Percentiles rank a stretch among this genome's conserved stretches.
Evolutionary conservation across 225 moss, liverwort and hornwort genomes (phyloP).

Genomic region (Pleurozium schreberi): DNA sequence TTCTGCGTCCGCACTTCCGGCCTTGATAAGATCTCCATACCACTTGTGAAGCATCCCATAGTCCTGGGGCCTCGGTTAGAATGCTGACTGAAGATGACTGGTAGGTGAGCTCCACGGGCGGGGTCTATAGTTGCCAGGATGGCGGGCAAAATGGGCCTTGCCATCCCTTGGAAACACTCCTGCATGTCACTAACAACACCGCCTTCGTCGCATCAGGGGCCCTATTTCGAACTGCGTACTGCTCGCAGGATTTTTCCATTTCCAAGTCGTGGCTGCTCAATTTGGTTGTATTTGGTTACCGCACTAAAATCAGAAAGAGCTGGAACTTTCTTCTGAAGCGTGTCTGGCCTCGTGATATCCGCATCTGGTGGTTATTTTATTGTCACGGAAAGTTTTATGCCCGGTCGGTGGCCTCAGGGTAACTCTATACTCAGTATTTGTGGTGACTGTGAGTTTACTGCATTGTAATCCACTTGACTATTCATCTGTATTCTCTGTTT

Average conservation of each 20-base stretch:
- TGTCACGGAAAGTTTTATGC: not conserved
- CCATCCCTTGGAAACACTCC: slow-evolving; percentile 35
- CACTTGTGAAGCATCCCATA: not conserved
- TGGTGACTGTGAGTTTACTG: not conserved
- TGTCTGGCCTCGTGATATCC: not conserved
- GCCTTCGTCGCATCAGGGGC: slow-evolving; percentile 21
- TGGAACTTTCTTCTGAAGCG: not conserved
- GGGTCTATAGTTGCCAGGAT: slow-evolving; percentile 3
- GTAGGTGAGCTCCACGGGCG: slow-evolving; percentile 26
- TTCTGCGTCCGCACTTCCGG: not conserved
- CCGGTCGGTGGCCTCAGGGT: not conserved
- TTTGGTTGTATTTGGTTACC: not conserved
- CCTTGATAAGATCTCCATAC: not conserved
- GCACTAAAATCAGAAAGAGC: not conserved
- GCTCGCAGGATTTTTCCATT: slow-evolving; percentile 2
- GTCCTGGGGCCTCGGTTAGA: not conserved
- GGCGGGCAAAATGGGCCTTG: slow-evolving; percentile 7
- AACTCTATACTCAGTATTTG: not conserved
- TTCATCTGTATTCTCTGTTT: not conserved
- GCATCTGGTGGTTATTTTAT: not conserved
- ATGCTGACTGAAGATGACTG: not conserved
- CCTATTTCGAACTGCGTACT: slow-evolving; percentile 20
- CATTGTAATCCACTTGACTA: not conserved
- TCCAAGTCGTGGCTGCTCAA: not conserved
- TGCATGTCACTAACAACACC: slow-evolving; percentile 49